A percentile compares a stretch with the other conserved stretches of the same genome.
Conservation (phyloP, 345 rosid species). For the Fremontodendron californicum region DNA sequence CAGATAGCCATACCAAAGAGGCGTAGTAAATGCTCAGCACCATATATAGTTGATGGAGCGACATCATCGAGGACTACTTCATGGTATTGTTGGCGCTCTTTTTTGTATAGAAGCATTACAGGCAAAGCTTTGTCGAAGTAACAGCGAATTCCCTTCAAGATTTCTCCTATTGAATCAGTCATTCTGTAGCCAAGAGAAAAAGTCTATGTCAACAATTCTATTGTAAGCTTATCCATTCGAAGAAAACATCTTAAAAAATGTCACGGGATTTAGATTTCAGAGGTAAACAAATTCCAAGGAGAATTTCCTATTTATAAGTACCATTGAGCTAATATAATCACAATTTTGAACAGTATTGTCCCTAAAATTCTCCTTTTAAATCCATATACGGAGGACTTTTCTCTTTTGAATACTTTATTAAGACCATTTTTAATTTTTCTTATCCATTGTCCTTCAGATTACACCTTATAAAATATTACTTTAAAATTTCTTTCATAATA, state of each 20-base stretch:
- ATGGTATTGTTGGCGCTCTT: conserved; percentile 74
- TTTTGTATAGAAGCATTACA: conserved; percentile 73
- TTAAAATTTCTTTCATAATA: not conserved
- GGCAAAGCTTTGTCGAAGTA: conserved; percentile 90
- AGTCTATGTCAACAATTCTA: conserved; percentile 13
- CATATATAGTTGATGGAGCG: conserved; percentile 73
- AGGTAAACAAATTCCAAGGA: not conserved
- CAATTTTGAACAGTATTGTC: not conserved
- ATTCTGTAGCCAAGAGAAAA: conserved; percentile 40
- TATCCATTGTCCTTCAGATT: not conserved
- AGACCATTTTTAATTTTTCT: not conserved
- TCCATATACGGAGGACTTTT: not conserved
- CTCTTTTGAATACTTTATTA: not conserved
- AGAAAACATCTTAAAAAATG: not conserved
- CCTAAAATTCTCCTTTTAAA: not conserved
- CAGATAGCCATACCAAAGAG: conserved; percentile 53
- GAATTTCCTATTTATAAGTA: not conserved
- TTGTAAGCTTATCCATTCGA: not conserved
- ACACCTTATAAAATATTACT: not conserved
- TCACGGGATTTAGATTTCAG: not conserved
- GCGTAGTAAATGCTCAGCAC: conserved; percentile 80
- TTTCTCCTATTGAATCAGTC: conserved; percentile 59
- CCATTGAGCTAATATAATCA: not conserved
- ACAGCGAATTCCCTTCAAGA: conserved; percentile 66
- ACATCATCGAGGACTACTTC: conserved; percentile 40